Base-by-base conservation (phyloP, 2,329 filamentous ascomycete genomes). In the Teratosphaeria pseudoeucalypti region DNA sequence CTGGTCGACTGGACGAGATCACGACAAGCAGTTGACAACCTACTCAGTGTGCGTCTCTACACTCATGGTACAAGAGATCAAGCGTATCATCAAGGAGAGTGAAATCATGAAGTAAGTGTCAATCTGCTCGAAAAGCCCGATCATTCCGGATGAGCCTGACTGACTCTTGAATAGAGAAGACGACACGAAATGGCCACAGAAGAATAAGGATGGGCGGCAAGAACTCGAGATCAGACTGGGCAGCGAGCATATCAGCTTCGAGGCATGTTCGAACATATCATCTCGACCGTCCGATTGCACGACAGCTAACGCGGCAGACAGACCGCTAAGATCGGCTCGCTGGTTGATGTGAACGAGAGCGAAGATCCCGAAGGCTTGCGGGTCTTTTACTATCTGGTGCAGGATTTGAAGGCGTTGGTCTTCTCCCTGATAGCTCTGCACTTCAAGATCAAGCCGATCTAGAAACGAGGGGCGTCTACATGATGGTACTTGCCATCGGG, bases 351-450 rank as follows among this genome's bases (percentile, higher is more conserved):
- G 61, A 95, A 91, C 56, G 94, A 97, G 72, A 96, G 92, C 2
- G 88, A 90, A 57, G 94, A 99, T 71, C 94, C 94, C 1, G 94
- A 99, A 76, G 94, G 94, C 34, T 83, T 99, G 12, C 85, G 94
- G 56, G 94, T 99, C 2, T 99, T 99, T 76, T 99, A 99, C 79
- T 99, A 99, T 72, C 85, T 99, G 7, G 92, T 97, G 5, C 94
- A 99, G 72, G 94, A 99, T 72, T 78, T 99, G 29, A 99, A 97
- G 77, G 94, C 94, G 0, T 80, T 99, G 43, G 90, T 99, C 2
- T 99, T 99, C 75, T 96, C 92, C 58, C 77, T 99, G 65, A 99
- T 97, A 69, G 90, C 90, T 2, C 81, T 99, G 64, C 94, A 99
- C 78, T 99, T 99, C 81, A 99, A 99, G 58, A 62, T 62, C 57